Percentiles rank a stretch among this genome's conserved stretches.
Evolutionary conservation across 495 filamentous ascomycete genomes (phyloP).

Genomic region (Pseudotulostoma volvatum): DNA sequence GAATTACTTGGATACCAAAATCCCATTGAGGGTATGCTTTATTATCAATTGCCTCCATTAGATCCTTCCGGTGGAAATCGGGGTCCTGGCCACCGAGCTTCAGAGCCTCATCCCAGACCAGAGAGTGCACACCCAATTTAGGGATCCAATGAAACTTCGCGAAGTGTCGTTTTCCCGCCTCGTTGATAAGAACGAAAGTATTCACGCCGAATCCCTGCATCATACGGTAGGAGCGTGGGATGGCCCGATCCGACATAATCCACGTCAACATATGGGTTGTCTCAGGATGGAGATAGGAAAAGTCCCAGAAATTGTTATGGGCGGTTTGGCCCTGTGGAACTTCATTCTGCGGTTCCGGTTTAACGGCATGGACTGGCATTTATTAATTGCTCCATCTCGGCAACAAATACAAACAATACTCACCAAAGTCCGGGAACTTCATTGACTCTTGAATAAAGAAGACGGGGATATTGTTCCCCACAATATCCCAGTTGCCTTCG

Average conservation of each 20-base stretch:
- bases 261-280: slow-evolving; percentile 76
- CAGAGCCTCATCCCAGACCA: slow-evolving; percentile 79
- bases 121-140: slow-evolving; percentile 62
- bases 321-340: slow-evolving; percentile 43
- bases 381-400: background rate
- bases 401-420: slow-evolving; percentile 1
- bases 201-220: slow-evolving; percentile 90
- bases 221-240: slow-evolving; percentile 70
- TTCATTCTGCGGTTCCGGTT: slow-evolving; percentile 73
- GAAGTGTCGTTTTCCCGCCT: slow-evolving; percentile 51
- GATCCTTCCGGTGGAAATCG: slow-evolving; percentile 76
- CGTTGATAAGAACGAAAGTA: slow-evolving; percentile 59
- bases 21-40: slow-evolving; percentile 63
- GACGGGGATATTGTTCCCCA: slow-evolving; percentile 54
- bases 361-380: slow-evolving; percentile 41
- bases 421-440: slow-evolving; percentile 46
- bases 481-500: slow-evolving; percentile 42
- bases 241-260: slow-evolving; percentile 64
- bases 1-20: slow-evolving; percentile 64
- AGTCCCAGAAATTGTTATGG: slow-evolving; percentile 50
- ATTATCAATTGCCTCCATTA: slow-evolving; percentile 63
- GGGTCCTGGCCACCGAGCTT: slow-evolving; percentile 72
- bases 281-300: slow-evolving; percentile 41
- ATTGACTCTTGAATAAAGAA: slow-evolving; percentile 55
- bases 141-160: slow-evolving; percentile 77